Evolutionary conservation across 139 green algal species (phyloP), one percentile per base, ranked within the genome.

Genomic region (Chlamydomonas sp.): DNA sequence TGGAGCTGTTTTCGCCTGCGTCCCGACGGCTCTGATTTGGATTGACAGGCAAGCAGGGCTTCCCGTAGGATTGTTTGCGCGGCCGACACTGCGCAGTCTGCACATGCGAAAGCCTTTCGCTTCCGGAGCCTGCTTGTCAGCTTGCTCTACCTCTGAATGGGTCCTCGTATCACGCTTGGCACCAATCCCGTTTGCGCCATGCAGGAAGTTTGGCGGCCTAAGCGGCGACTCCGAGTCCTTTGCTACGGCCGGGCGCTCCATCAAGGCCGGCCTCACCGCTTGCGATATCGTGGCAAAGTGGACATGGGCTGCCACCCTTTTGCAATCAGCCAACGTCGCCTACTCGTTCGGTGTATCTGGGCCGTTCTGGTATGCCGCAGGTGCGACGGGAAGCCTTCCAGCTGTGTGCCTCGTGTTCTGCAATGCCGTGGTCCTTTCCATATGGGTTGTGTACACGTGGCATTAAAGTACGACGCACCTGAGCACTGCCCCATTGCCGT

Each of bases 291-390:
- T 97, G 7, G 93, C 91, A 69, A 84, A 86, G 73, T 89, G 84
- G 84, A 81, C 84, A 1, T 93, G 91, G 92, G 92, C 92, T 64
- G 92, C 92, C 57, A 95, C 92, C 2, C 79, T 95, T 15, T 83
- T 95, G 73, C 92, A 94, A 77, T 89, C 74, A 10, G 80, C 87
- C 20, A 93, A 91, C 57, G 81, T 88, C 2, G 84, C 84, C 3
- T 88, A 59, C 73, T 59, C 91, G 59, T 94, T 86, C 80, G 94
- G 93, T 60, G 91, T 96, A 10, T 88, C 79, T 64, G 95, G 95
- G 17, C 95, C 95, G 4, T 97, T 97, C 89, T 98, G 95, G 94
- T 99, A 99, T 85, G 97, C 97, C 1, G 83, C 83, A 87, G 76
- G 84, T 87, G 74, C 17, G 66, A 1, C 7, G 17, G 62, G 4